Evolutionary conservation across 805 yeast genomes (phyloP), one percentile per base, ranked within the genome.

Genomic region (Lipomyces yamadae): DNA sequence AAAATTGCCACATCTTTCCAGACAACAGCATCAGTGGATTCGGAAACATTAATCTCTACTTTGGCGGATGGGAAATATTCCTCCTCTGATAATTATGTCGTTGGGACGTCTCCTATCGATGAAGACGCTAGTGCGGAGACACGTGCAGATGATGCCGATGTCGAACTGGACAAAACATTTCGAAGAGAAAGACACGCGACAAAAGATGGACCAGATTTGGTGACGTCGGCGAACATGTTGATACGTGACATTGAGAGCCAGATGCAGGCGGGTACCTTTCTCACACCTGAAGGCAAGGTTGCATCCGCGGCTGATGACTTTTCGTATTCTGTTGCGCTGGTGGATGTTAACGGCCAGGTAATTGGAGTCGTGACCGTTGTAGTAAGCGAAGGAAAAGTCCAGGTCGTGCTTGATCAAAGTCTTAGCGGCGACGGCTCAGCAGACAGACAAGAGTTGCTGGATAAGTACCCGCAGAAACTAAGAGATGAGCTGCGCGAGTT

Each of bases 281-380:
- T 64, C 30, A 62, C 68, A 11, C 70, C 70, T 11, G 59, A 61
- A 42, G 70, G 70, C 13, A 50, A 52, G 24, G 61, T 64, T 2
- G 70, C 70, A n/a, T 35, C 70, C 13, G 63, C 18, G 3, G 63
- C 52, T 8, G 70, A 67, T 54, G 56, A 48, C 5, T 67, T 67
- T 58, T 37, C 66, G 33, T 67, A 64, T 37, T 56, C 63, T 30
- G 68, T 67, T 24, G 63, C 70, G 24, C 61, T 67, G 32, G 70
- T 67, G 29, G 64, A 62, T 42, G 39, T 61, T 4, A 39, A 62
- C 34, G 70, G 64, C 10, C 63, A 67, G 33, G 65, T 58, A 1
- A 64, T 67, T 58, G 70, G 70, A 3, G 52, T 62, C 10, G 70
- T 67, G 13, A 64, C 63, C 1, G 68, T 67, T 13, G 37, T 58